These are phyloP conservation scores for Petrea volubilis DNA, from an alignment of 257 asterid genomes.

Conservation along the genomic window DNA sequence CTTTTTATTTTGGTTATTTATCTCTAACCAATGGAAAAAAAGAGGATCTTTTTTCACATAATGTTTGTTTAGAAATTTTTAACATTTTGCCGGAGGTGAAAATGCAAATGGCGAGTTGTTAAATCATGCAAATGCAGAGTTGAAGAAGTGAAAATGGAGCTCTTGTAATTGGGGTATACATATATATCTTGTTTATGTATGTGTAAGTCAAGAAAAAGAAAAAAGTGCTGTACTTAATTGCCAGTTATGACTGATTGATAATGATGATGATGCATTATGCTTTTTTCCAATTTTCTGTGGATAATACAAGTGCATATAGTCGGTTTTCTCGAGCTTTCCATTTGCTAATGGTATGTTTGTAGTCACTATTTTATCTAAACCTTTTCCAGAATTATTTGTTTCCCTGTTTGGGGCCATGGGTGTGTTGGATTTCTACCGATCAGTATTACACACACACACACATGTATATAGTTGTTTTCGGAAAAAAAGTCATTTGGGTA, in stretches of 20 bases:
- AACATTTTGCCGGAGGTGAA: slow-evolving; percentile 24
- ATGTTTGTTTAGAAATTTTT: neutral
- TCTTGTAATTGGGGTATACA: slow-evolving; percentile 25
- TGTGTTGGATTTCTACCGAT: neutral
- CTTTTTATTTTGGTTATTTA: neutral
- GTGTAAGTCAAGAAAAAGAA: slow-evolving; percentile 6
- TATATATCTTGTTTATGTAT: slow-evolving; percentile 20
- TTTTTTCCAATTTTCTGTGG: slow-evolving; percentile 5
- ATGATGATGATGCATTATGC: slow-evolving; percentile 17
- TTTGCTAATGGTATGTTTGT: neutral
- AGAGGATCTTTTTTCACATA: slow-evolving; percentile 26
- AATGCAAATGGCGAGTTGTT: slow-evolving; percentile 27
- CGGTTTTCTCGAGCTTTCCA: neutral
- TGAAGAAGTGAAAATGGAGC: slow-evolving; percentile 26
- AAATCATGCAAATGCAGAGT: slow-evolving; percentile 19
- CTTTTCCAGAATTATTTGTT: neutral
- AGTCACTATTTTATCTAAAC: neutral
- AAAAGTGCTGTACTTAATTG: slow-evolving; percentile 13
- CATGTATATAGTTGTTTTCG: neutral
- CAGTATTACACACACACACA: neutral
- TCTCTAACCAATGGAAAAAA: slow-evolving; percentile 29
- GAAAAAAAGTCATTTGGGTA: neutral
- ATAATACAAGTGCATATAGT: neutral
- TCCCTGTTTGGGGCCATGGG: neutral
- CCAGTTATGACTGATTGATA: slow-evolving; percentile 22